Evolutionary conservation across 306 rosid genomes (phyloP).

Genomic region (Delonix regia): DNA sequence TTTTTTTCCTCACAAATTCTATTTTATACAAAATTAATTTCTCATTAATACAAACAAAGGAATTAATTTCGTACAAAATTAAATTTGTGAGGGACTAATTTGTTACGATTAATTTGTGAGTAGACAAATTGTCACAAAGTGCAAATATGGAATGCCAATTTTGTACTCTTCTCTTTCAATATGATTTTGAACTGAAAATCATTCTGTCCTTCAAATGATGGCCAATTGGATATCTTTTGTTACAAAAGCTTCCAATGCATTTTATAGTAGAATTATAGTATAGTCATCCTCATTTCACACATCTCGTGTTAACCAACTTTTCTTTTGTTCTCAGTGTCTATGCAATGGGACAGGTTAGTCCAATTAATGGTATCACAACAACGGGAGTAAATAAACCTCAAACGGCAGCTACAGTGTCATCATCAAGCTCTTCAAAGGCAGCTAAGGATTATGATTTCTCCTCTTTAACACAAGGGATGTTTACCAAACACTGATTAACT

Average conservation of each 20-base stretch:
- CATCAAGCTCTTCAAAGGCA: constrained; percentile 55
- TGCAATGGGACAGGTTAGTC: constrained; percentile 54
- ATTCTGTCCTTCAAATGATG: constrained; percentile 15
- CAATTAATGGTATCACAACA: constrained; percentile 54
- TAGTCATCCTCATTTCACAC: not conserved
- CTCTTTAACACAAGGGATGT: constrained; percentile 86
- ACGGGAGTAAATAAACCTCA: constrained; percentile 50
- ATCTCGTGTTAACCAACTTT: constrained; percentile 11
- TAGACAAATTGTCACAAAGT: no score
- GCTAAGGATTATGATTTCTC: constrained; percentile 85
- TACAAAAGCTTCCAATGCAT: not conserved
- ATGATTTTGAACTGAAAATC: not conserved
- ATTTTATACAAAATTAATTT: no score
- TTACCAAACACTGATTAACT: constrained; percentile 62
- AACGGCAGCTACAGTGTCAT: constrained; percentile 46
- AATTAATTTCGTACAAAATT: no score
- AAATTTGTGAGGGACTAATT: no score
- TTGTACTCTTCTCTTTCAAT: no score
- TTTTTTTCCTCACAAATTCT: no score
- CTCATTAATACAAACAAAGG: no score
- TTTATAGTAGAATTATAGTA: not conserved
- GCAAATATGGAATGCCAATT: no score
- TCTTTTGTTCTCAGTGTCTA: constrained; percentile 51
- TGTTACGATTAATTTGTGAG: no score
- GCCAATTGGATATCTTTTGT: not conserved